Base-by-base conservation (phyloP, 176 grass and related monocot genomes). In the Musa itinerans region DNA sequence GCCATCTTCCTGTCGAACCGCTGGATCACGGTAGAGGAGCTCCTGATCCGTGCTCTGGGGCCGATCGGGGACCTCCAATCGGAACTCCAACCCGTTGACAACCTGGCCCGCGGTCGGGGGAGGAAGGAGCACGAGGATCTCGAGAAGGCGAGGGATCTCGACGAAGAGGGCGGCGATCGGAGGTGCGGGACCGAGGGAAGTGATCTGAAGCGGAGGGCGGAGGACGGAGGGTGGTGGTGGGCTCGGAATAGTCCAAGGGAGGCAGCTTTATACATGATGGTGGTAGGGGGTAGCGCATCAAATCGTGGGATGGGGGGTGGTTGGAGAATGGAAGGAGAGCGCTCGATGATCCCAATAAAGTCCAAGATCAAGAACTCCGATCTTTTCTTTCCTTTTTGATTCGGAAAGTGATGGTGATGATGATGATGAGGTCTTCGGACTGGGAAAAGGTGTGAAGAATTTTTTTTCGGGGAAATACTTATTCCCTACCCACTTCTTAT, bases 251-350 rank as follows among this genome's bases (percentile, higher is more conserved):
- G 74, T 52, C 74, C 81, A 71, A 83, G 24, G 13, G 65, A 61
- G 77, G 87, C 80, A 15, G 83, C 81, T 95, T 95, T 95, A 95
- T 95, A 95, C 91, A 90, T 86, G 88, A 80, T 52, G 25, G 1
- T 52, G 17, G 0, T 6, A 6, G 34, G 15, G 57, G 57, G 57
- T 17, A n/a, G 57, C n/a, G 14, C 57, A n/a, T 61, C 57, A 0
- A 21, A 19, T 3, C 17, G 57, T 61, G 57, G 7, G 14, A 19
- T n/a, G 17, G 57, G 17, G 17, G 15, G 57, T 61, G 2, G 57
- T 61, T 61, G 57, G n/a, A 61, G 57, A n/a, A 61, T 61, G 17
- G 57, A 21, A n/a, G 57, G 57, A 61, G 57, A n/a, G 6, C 57
- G 57, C 8, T 43, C 8, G 57, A 21, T 20, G n/a, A n/a, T 19